Percentiles rank a stretch among this genome's conserved stretches.
These are phyloP conservation scores for Verticillium tricorpus DNA, from an alignment of 2,329 filamentous ascomycete genomes.

Conservation along the genomic window DNA sequence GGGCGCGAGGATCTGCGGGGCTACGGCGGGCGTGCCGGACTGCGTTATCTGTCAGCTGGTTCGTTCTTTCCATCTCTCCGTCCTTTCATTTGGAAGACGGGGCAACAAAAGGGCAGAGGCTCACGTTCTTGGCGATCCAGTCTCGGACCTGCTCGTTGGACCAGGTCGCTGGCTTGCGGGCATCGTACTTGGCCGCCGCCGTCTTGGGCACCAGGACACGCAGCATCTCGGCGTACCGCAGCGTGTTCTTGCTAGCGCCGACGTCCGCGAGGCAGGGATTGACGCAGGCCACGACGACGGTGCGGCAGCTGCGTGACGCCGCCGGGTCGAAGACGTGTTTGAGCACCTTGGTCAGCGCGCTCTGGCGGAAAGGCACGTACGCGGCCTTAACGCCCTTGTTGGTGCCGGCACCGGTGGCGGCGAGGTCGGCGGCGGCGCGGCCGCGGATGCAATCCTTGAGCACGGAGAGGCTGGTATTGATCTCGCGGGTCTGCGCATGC, in stretches of 20 bases:
- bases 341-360: slow-evolving; percentile 40
- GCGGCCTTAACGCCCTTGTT: slow-evolving; percentile 19
- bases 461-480: slow-evolving; percentile 43
- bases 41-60: slow-evolving; percentile 12
- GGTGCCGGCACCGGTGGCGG: slow-evolving; percentile 6
- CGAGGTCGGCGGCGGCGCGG: slow-evolving; percentile 29
- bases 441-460: slow-evolving; percentile 50
- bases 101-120: slow-evolving; percentile 8
- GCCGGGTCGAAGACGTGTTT: slow-evolving; percentile 45
- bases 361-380: slow-evolving; percentile 41
- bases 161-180: slow-evolving; percentile 31
- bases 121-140: slow-evolving; percentile 37
- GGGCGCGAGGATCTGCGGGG: slow-evolving; percentile 29
- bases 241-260: slow-evolving; percentile 40
- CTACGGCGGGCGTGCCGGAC: slow-evolving; percentile 33
- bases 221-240: slow-evolving; percentile 44
- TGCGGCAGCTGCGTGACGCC: slow-evolving; percentile 32
- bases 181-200: slow-evolving; percentile 17
- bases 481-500: slow-evolving; percentile 41
- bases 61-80: too few relatives aligned
- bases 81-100: too few relatives aligned
- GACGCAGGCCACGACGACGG: slow-evolving; percentile 41
- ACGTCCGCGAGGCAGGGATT: slow-evolving; percentile 41
- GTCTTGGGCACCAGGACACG: slow-evolving; percentile 29
- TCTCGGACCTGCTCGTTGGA: slow-evolving; percentile 28